These are phyloP conservation scores for Aspergillus sp. DNA, from an alignment of 2,329 filamentous ascomycete species.

Conservation along the genomic window DNA sequence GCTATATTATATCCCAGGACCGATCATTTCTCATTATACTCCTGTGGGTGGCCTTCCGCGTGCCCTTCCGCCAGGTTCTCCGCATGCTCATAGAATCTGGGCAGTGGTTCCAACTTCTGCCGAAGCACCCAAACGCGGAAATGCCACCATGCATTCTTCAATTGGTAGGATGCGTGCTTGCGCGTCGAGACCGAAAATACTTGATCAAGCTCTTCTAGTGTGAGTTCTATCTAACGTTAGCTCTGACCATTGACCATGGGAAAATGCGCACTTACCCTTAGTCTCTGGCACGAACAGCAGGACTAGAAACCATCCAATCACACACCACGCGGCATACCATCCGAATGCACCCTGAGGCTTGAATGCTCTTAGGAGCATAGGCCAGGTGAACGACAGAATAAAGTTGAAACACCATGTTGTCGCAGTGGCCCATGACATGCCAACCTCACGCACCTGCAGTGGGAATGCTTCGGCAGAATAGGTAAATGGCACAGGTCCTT, in stretches of 20 bases:
- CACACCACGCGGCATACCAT: constrained; percentile 59
- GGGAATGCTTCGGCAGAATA: constrained; percentile 68
- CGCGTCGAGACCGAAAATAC: constrained; percentile 56
- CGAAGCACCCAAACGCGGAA: constrained; percentile 43
- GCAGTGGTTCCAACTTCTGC: constrained; percentile 21
- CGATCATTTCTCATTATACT: not conserved
- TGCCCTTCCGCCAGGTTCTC: constrained; percentile 24
- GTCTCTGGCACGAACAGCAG: constrained; percentile 56
- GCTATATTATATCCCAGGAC: too few species aligned
- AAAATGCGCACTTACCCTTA: constrained; percentile 34
- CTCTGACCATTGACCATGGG: too few species aligned
- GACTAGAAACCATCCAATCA: constrained; percentile 56
- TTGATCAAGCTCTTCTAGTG: constrained; percentile 52
- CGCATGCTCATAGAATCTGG: constrained; percentile 34
- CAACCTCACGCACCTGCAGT: constrained; percentile 61
- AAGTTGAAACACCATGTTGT: constrained; percentile 61
- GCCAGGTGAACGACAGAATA: constrained; percentile 56
- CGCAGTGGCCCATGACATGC: constrained; percentile 61
- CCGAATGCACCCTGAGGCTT: constrained; percentile 56
- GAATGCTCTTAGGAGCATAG: constrained; percentile 50
- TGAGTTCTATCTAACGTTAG: constrained; percentile 33
- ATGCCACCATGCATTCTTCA: constrained; percentile 43
- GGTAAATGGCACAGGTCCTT: constrained; percentile 64
- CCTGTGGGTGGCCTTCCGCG: not conserved
- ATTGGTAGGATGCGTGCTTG: constrained; percentile 44